Percentiles rank a stretch among this genome's conserved stretches.
These are phyloP conservation scores for Marchantia polymorpha DNA, from an alignment of 225 moss, liverwort and hornwort genomes.

Conservation along the genomic window DNA sequence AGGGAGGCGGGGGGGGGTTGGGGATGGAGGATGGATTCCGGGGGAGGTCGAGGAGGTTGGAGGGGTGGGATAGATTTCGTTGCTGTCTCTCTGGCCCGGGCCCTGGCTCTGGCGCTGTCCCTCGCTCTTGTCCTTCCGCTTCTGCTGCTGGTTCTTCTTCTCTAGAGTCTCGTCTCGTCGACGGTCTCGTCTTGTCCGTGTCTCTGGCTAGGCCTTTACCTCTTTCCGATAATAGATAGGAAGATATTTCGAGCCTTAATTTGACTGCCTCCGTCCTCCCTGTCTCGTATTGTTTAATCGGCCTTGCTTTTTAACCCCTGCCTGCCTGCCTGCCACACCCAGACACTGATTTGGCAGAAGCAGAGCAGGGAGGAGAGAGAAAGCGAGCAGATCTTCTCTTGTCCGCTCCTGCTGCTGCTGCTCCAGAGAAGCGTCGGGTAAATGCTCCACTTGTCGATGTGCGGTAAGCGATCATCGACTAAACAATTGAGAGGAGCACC, in stretches of 20 bases:
- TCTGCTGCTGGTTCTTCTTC: too few species aligned
- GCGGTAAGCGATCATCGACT: background rate
- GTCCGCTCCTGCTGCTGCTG: background rate
- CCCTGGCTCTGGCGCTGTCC: background rate
- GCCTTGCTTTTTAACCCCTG: background rate
- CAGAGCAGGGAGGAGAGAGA: background rate
- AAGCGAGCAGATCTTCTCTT: slow-evolving; percentile 2
- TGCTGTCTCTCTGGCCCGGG: background rate
- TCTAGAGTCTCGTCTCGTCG: too few species aligned
- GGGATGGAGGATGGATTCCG: background rate
- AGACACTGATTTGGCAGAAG: slow-evolving; percentile 1
- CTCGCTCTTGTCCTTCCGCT: too few species aligned
- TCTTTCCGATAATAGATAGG: slow-evolving; percentile 8
- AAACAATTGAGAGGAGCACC: background rate
- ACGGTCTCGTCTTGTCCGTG: too few species aligned
- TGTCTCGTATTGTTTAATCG: background rate
- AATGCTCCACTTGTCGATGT: background rate
- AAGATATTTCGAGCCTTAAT: slow-evolving; percentile 1
- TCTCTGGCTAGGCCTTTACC: background rate
- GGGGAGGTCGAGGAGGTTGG: background rate
- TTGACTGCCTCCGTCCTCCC: background rate
- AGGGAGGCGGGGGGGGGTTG: background rate
- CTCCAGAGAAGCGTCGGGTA: background rate
- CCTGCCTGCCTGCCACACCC: background rate
- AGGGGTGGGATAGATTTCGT: background rate